These are phyloP conservation scores for Trypanosomatidae sp. DNA, from an alignment of 208 protist genomes.

Conservation along the genomic window DNA sequence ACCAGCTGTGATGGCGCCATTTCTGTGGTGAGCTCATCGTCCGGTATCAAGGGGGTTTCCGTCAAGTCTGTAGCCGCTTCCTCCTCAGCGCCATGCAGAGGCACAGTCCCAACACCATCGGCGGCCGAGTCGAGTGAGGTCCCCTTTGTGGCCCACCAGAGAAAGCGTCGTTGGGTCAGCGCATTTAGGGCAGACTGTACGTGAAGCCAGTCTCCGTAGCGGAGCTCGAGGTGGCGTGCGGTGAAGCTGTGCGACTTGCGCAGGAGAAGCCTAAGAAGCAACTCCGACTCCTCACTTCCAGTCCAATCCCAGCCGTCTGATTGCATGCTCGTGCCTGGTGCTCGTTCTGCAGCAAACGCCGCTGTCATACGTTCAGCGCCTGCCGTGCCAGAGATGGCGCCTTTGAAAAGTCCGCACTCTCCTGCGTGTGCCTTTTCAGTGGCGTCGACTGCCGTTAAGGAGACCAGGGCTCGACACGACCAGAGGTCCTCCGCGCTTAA, in stretches of 20 bases:
- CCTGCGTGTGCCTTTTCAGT: not conserved
- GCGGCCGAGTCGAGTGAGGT: not conserved
- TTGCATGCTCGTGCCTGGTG: not conserved
- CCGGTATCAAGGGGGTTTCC: not conserved
- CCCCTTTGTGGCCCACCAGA: constrained; percentile 14
- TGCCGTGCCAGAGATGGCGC: not conserved
- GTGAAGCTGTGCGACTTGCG: constrained; percentile 41
- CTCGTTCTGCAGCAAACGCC: not conserved
- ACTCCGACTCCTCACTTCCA: constrained; percentile 45
- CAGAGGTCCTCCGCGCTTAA: constrained; percentile 36
- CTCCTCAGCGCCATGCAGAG: not conserved
- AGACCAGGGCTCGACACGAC: constrained; percentile 27
- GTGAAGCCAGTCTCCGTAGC: constrained; percentile 58
- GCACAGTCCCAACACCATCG: not conserved
- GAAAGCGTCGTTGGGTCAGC: constrained; percentile 16
- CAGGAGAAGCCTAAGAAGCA: constrained; percentile 59
- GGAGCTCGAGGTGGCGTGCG: constrained; percentile 36
- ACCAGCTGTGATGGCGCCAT: constrained; percentile 14
- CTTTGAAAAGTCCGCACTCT: not conserved
- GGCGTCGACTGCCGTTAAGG: constrained; percentile 7
- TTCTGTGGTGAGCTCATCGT: not conserved
- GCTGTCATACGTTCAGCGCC: not conserved
- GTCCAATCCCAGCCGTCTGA: constrained; percentile 8
- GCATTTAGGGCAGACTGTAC: constrained; percentile 37
- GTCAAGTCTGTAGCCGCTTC: not conserved